A percentile compares a stretch with the other conserved stretches of the same genome.
These are phyloP conservation scores for Ophiosphaerella korrae DNA, from an alignment of 2,329 filamentous ascomycete genomes.

Conservation along the genomic window DNA sequence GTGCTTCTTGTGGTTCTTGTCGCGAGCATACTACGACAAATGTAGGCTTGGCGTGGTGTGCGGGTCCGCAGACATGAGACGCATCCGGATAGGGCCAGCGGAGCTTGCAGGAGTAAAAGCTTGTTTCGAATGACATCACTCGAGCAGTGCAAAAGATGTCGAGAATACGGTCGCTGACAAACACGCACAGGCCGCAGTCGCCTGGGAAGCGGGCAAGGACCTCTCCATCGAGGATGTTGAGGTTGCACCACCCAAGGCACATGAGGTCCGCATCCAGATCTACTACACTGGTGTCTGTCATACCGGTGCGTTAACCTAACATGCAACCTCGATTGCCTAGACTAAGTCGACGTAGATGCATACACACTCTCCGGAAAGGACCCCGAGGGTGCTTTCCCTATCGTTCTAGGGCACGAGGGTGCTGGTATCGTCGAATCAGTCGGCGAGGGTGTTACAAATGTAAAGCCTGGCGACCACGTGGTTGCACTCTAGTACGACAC, in stretches of 20 bases:
- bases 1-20: slow-evolving; percentile 8
- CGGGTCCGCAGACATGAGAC: slow-evolving; percentile 32
- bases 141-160: neutral
- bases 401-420: slow-evolving; percentile 51
- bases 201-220: slow-evolving; percentile 94
- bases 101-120: slow-evolving; percentile 7
- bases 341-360: slow-evolving; percentile 49
- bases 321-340: neutral
- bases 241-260: slow-evolving; percentile 83
- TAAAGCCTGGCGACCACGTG: slow-evolving; percentile 92
- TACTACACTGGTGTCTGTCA: slow-evolving; percentile 99
- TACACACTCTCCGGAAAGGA: slow-evolving; percentile 82
- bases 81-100: neutral
- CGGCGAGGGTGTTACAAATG: slow-evolving; percentile 91
- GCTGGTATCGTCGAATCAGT: slow-evolving; percentile 58
- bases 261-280: slow-evolving; percentile 96
- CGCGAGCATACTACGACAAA: neutral
- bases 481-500: slow-evolving; percentile 49
- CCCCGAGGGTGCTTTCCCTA: slow-evolving; percentile 70
- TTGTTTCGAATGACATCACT: slow-evolving; percentile 4
- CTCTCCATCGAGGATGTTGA: slow-evolving; percentile 90
- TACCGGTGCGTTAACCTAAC: slow-evolving; percentile 67
- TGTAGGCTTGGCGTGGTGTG: slow-evolving; percentile 29
- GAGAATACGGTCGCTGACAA: slow-evolving; percentile 17
- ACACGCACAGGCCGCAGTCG: slow-evolving; percentile 75